Base-by-base conservation (phyloP, 495 filamentous ascomycete genomes). In the Lophium mytilinum region DNA sequence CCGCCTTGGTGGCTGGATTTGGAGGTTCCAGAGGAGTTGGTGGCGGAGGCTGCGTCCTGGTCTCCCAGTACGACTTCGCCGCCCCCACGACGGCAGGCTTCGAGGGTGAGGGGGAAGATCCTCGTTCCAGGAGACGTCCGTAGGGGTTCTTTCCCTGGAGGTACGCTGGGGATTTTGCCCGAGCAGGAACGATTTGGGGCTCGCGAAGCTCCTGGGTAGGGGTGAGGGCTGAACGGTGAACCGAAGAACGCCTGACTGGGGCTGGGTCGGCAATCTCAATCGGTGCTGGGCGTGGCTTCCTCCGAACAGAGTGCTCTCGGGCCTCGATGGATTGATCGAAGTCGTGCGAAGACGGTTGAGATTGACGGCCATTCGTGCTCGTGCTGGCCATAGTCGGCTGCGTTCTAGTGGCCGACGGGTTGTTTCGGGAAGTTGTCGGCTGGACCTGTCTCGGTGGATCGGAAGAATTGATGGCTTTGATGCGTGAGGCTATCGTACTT, bases 71-170 rank as follows among this genome's bases (percentile, higher is more conserved):
- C 1, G 34, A 57, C 39, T 46, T 64, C 42, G 53, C 50, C 52
- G 37, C 57, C 15, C 49, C 14, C 11, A 64, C 61, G 36, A 56
- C 60, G 37, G 52, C 39, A 9, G 47, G 11, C 24, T 56, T 63
- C 4, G 15, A 30, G 45, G 14, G 33, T 18, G 45, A 33, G 15
- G 7, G 8, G 2, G 45, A 48, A 21, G 19, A 7, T 6, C 45
- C 49, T 40, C 19, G 37, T n/a, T 60, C 57, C 21, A 64, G 53
- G 33, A 64, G 53, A 18, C 35, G 37, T 48, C 57, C 61, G 60
- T 64, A 64, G 14, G 61, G 61, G 34, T 64, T 64, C 49, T 64
- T 64, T 15, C 52, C 52, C 42, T 42, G 48, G 5, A 64, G 49
- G 47, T 64, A 64, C 4, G 49, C 56, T 34, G 61, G 61, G 9